Evolutionary conservation across 179 eudicot genomes (phyloP), one percentile per base, ranked within the genome.

Genomic region (Drosera spatulata): DNA sequence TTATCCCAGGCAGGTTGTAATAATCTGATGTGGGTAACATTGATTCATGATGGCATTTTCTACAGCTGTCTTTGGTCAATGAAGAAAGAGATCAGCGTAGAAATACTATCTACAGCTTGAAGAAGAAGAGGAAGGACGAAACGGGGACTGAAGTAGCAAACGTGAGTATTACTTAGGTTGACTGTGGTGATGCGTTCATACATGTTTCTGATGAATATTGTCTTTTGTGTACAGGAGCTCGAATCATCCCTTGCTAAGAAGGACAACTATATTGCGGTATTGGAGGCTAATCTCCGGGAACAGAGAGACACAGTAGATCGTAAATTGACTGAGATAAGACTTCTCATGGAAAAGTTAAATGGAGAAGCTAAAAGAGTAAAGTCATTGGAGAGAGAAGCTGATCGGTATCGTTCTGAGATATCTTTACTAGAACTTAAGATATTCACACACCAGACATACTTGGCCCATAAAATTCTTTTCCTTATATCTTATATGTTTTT

Each of bases 341-440:
- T 85, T 74, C 87, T 93, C 53, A 80, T 70, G 62, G 99, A 93
- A 71, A 86, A 79, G 79, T 77, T 89, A 46, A 82, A 66, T 64
- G 79, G 65, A 70, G 97, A 89, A 73, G 85, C 80, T 42, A 81
- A 87, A 75, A 77, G 80, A 76, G 71, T 82, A 52, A 93, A 89
- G 77, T 83, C 88, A 63, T 69, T 90, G 60, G 97, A 89, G 84
- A 79, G 97, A 71, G 99, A 93, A 69, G 83, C 77, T 41, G 97
- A 86, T 55, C 85, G 87, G 38, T 84, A 84, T 67, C 95, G 90
- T 63, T 85, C 97, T 14, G 91, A 93, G 70, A 86, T 93, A 66
- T 77, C 94, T 55, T 67, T 93, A 51, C 74, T 93, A 76, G 99
- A 93, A 72, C 80, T 95, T 53, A 93, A 93, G 96, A 56, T 10